phyloP scores from a whole-genome alignment of 1,284 basidiomycete species.

The Boletus sp. region DNA sequence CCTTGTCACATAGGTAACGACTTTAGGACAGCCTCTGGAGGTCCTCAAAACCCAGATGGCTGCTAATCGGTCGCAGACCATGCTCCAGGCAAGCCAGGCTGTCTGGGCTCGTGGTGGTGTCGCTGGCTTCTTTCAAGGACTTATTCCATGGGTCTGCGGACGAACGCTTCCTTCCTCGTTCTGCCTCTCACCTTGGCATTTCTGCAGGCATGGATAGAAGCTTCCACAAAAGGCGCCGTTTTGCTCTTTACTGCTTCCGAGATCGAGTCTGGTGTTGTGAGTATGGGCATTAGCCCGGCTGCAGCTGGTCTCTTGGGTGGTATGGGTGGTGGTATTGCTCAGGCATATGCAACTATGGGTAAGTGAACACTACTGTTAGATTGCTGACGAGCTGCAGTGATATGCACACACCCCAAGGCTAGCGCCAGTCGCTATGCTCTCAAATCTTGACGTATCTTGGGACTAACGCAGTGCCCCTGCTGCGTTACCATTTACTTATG shows the following conservation, averaged over 20 bases:
- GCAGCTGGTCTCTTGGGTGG: conserved; percentile 89
- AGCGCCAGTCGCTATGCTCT: conserved; percentile 20
- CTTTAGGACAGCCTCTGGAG: conserved; percentile 96
- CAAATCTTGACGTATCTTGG: conserved; percentile 15
- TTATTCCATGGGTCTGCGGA: conserved; percentile 90
- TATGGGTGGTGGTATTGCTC: conserved; percentile 96
- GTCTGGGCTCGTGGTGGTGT: conserved; percentile 93
- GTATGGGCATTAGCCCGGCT: conserved; percentile 75
- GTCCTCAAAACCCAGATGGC: conserved; percentile 99
- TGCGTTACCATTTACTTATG: conserved; percentile 10
- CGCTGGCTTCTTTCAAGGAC: conserved; percentile 93
- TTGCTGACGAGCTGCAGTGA: conserved; percentile 11
- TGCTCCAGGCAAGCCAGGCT: conserved; percentile 81
- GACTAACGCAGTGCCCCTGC: conserved; percentile 1
- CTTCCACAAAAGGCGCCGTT: conserved; percentile 96
- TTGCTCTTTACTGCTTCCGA: conserved; percentile 95
- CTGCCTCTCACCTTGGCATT: conserved; percentile 10
- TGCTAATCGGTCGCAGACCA: conserved; percentile 85
- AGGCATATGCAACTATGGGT: conserved; percentile 99
- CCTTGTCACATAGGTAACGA: conserved; percentile 68
- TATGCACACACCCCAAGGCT: conserved; percentile 17
- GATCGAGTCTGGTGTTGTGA: conserved; percentile 72
- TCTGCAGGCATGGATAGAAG: conserved; percentile 95
- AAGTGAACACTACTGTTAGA: conserved; percentile 33
- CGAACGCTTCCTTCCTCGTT: neutral